Evolutionary conservation across 2,329 filamentous ascomycete species (phyloP), one percentile per base, ranked within the genome.

Genomic region (Pseudogymnoascus sp.): DNA sequence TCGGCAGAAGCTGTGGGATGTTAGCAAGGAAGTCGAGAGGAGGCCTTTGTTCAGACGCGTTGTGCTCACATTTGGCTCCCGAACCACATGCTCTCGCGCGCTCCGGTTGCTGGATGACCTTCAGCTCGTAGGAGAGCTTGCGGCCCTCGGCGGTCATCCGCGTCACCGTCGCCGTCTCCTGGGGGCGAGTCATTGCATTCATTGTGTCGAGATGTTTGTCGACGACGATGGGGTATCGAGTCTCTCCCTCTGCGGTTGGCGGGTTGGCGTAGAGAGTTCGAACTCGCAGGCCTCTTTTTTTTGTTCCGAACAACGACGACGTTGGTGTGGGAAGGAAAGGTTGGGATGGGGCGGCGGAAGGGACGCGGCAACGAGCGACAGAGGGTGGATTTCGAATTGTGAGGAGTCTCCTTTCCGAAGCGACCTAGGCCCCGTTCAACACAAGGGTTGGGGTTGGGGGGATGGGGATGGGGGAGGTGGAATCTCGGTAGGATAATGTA

Each of bases 41-140:
- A 26, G 65, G 6, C 4, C 4, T 11, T 67, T 70, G 69, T 70
- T 67, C 66, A 67, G 7, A 47, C 21, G 34, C 36, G n/a, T 29
- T 36, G 5, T 37, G 40, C 88, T 77, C 82, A 96, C 91, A 96
- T 79, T 97, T 97, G 62, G 91, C 91, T 65, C 95, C 95, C 63
- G 92, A 93, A 72, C 95, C 95, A 75, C 95, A 99, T 63, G 95
- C 95, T 80, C 95, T 85, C 60, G 95, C 93, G 71, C 93, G 90
- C 78, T 96, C 89, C 18, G 95, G 95, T 75, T 97, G 91, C 77
- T 99, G 95, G 70, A 97, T 87, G 63, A 97, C 92, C 65, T 85
- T 86, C 75, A 97, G 80, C 68, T 84, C 81, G 76, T 97, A 97
- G 73, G 86, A 91, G 69, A 97, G 83, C 67, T 81, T 86, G 69